Evolutionary conservation across 768 basidiomycete genomes (phyloP).

Genomic region (Lactarius hengduanensis): DNA sequence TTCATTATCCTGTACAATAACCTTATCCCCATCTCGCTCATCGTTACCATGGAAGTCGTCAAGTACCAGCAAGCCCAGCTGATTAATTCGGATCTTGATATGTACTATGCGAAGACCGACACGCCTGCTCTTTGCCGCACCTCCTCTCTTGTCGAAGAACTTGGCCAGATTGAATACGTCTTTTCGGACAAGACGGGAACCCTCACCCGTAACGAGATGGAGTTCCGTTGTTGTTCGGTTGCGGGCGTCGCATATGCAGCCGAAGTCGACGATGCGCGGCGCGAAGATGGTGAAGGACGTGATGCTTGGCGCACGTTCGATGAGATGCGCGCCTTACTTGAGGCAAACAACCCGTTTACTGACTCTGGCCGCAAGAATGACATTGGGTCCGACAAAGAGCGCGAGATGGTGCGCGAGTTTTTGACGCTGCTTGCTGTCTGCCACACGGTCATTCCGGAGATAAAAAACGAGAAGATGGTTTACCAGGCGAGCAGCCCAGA

Average conservation of each 20-base stretch:
- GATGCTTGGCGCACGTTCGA: constrained; percentile 79
- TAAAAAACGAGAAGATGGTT: constrained; percentile 81
- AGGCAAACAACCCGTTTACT: constrained; percentile 55
- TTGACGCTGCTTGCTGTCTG: constrained; percentile 74
- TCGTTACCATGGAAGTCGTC: constrained; percentile 99
- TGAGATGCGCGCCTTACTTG: constrained; percentile 59
- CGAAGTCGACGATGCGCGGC: constrained; percentile 82
- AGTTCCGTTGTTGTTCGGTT: constrained; percentile 87
- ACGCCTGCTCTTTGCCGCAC: constrained; percentile 98
- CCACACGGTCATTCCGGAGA: constrained; percentile 97
- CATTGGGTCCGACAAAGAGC: constrained; percentile 40
- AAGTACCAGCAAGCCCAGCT: constrained; percentile 97
- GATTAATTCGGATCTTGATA: constrained; percentile 97
- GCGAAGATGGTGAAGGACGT: constrained; percentile 53
- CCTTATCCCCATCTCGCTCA: constrained; percentile 97
- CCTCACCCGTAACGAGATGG: constrained; percentile 97
- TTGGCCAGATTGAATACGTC: constrained; percentile 96
- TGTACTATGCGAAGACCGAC: constrained; percentile 95
- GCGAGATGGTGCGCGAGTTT: constrained; percentile 37
- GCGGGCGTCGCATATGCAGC: constrained; percentile 90
- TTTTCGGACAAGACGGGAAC: constrained; percentile 97
- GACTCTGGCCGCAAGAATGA: constrained; percentile 37
- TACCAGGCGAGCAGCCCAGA: constrained; percentile 98
- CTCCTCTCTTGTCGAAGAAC: constrained; percentile 95
- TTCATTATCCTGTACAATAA: constrained; percentile 99